These are phyloP conservation scores for Phytophthora cryptogea DNA, from an alignment of 352 stramenopile genomes.

Conservation along the genomic window DNA sequence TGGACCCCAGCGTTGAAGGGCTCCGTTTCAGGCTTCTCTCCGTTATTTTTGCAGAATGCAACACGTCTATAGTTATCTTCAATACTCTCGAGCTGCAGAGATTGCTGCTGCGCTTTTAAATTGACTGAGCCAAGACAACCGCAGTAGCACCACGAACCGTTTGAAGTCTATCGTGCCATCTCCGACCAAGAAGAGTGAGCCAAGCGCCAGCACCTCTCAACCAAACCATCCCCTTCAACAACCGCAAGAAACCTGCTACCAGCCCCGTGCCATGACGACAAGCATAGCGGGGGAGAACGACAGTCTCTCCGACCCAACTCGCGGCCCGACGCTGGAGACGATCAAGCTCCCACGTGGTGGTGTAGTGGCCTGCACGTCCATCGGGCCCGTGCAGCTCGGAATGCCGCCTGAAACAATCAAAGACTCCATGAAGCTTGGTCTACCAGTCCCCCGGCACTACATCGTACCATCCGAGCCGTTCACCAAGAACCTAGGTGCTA, in stretches of 20 bases:
- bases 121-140: conserved; percentile 7
- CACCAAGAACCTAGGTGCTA: conserved; percentile 92
- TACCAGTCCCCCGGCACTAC: conserved; percentile 93
- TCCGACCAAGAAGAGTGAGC: neutral
- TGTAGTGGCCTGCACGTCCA: conserved; percentile 75
- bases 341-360: conserved; percentile 77
- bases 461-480: conserved; percentile 96
- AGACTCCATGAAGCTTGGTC: conserved; percentile 94
- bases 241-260: conserved; percentile 1
- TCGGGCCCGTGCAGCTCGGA: conserved; percentile 87
- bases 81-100: conserved; percentile 6
- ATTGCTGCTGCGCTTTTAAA: conserved; percentile 15
- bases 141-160: conserved; percentile 12
- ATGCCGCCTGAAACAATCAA: conserved; percentile 98
- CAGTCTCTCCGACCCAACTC: conserved; percentile 10
- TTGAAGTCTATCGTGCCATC: conserved; percentile 15
- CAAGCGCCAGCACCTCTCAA: conserved; percentile 1
- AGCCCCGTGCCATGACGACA: conserved; percentile 25
- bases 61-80: conserved; percentile 32
- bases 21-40: conserved; percentile 30
- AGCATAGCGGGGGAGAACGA: conserved; percentile 19
- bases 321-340: conserved; percentile 46
- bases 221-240: neutral
- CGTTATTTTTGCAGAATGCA: conserved; percentile 29
- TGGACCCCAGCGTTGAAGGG: neutral